Base-by-base conservation (phyloP, 805 yeast species). In the Schwanniomyces sp. region DNA sequence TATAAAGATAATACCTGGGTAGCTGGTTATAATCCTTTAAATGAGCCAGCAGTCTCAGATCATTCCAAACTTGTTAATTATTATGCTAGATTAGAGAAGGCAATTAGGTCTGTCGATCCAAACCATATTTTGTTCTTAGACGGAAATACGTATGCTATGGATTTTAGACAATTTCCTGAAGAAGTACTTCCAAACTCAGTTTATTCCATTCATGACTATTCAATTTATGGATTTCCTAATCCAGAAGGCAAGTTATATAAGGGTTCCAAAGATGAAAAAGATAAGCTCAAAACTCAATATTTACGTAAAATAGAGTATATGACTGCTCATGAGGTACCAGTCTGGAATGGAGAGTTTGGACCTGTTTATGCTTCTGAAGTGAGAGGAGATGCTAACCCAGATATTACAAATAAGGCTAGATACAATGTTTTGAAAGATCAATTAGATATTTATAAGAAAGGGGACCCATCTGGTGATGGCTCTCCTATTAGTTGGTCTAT, bases 261-360 rank as follows among this genome's bases (percentile, higher is more conserved):
- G 12, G 76, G 78, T 17, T 54, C 68, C 9, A 62, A 45, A 0
- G 73, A 59, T 30, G 71, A 78, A 52, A 58, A 53, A 44, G 62
- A 48, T 29, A 72, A 68, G 54, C 52, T 78, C 45, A 52, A 62
- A 46, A 45, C 47, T n/a, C 75, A 68, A 52, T 78, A 74, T 54
- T 59, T 68, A 36, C 57, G 79, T 42, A 78, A 78, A 56, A 57
- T 76, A 49, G 74, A 74, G 50, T 74, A 66, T 57, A 73, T 73
- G 72, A 54, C 52, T 34, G 51, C 65, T 32, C 54, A 64, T 49
- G 56, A 67, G 11, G 78, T 76, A 8, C 80, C 82, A 2, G 79
- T 77, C 16, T 78, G 82, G 82, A 75, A 76, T 56, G 81, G 81
- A 27, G 79, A 78, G 58, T 75, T 77, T 57, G 80, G 82, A 29